phyloP scores from a whole-genome alignment of 306 rosid species.

The Prosopis cineraria region DNA sequence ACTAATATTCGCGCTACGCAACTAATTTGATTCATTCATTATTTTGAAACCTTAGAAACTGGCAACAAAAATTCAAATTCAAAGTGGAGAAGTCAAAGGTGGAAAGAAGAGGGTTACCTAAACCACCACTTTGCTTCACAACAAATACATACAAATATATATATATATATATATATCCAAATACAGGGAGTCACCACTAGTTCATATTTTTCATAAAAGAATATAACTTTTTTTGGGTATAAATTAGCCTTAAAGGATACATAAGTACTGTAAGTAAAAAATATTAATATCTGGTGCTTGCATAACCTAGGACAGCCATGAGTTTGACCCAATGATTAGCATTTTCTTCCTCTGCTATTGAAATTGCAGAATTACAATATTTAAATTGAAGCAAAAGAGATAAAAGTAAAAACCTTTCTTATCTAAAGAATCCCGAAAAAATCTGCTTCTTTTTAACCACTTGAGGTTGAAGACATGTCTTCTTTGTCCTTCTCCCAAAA shows the following conservation, averaged over 20 bases:
- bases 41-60: slow-evolving; percentile 9
- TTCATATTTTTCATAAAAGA: background rate
- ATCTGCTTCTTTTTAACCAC: background rate
- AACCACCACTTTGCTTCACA: background rate
- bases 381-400: slow-evolving; percentile 4
- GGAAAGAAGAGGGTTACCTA: background rate
- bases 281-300: background rate
- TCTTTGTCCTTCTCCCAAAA: background rate
- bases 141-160: background rate
- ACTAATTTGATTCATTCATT: slow-evolving; percentile 17
- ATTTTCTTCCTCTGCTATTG: slow-evolving; percentile 8
- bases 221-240: background rate
- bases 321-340: background rate
- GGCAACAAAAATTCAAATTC: background rate
- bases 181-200: background rate
- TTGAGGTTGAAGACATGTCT: background rate
- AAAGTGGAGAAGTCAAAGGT: slow-evolving; percentile 15
- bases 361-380: background rate
- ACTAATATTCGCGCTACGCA: background rate
- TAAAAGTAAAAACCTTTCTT: background rate
- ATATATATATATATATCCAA: no score
- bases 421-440: slow-evolving; percentile 10
- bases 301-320: background rate
- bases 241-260: no score
- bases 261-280: background rate